Conservation (phyloP, 208 protist species). For the Leishmania martiniquensis region DNA sequence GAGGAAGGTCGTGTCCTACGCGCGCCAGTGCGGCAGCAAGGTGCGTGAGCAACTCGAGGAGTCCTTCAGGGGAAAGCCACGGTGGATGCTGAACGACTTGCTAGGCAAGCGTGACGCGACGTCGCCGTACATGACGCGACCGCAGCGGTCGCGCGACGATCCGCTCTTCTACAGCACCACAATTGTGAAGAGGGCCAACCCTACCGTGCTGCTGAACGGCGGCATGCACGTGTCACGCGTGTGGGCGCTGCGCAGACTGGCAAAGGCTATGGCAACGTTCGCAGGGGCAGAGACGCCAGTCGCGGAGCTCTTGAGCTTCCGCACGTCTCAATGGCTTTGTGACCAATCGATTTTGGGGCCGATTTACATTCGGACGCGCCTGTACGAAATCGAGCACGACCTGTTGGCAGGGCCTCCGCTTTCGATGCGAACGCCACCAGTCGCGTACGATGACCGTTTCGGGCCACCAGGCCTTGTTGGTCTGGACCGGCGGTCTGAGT, state of each 20-base stretch:
- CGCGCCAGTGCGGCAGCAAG: conserved; percentile 3
- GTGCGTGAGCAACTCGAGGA: conserved; percentile 10
- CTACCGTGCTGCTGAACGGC: conserved; percentile 29
- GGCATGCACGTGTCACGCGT: conserved; percentile 39
- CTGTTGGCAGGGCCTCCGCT: conserved; percentile 22
- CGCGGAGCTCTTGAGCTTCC: no score
- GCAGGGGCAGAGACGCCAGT: conserved; percentile 20
- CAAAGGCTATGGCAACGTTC: conserved; percentile 17
- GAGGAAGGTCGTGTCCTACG: conserved; percentile 2
- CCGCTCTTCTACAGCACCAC: conserved; percentile 30
- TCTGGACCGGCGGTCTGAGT: conserved; percentile 27
- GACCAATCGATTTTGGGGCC: conserved; percentile 36
- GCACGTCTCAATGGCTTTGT: conserved; percentile 27
- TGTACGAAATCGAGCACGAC: conserved; percentile 37
- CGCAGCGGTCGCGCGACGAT: conserved; percentile 8
- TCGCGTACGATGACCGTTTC: conserved; percentile 8
- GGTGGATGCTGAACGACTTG: conserved; percentile 23
- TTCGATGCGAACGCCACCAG: conserved; percentile 6
- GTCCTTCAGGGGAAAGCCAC: background rate
- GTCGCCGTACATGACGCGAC: conserved; percentile 10
- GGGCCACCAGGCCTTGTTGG: conserved; percentile 18
- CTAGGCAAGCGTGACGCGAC: conserved; percentile 5
- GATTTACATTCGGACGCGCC: conserved; percentile 31
- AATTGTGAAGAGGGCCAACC: conserved; percentile 14
- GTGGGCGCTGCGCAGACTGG: conserved; percentile 34